Evolutionary conservation across 257 asterid genomes (phyloP), one percentile per base, ranked within the genome.

Genomic region (Craterostigma plantagineum): DNA sequence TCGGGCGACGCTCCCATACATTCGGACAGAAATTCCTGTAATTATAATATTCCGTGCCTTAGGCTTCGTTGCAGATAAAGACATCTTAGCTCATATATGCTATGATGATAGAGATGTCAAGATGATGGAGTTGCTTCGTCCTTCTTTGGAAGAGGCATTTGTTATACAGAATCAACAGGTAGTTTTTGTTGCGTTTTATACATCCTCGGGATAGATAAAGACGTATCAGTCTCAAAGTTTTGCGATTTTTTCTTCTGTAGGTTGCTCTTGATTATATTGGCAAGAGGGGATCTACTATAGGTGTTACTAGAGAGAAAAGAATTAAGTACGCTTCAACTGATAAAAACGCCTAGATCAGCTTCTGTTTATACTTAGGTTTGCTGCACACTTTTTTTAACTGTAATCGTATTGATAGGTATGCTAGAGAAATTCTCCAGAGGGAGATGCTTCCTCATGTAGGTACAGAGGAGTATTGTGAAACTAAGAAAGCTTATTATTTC

Each of bases 391-490:
- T 43, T 16, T 11, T 45, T 36, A 23, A 49, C 46, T 45, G 30
- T 36, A 23, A 23, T 2, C 30, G 6, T 52, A 53, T 55, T 1
- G 61, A 53, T 63, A 87, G 98, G 77, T 82, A 87, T 63, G 98
- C 98, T 17, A 79, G 58, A 46, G 98, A 87, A 56, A 87, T 87
- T 50, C 95, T 87, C 51, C 93, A 87, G 55, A 87, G 74, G 62
- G 95, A 87, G 66, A 82, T 87, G 95, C 98, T 87, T 61, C 98
- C 95, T 56, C 98, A 87, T 59, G 98, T 87, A 59, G 98, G 98
- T 8, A 69, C 79, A 43, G 90, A 81, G 39, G 98, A 87, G 55
- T 70, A 66, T 52, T 87, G 98, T 48, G 95, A 82, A 69, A 87
- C 98, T 10, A 87, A 76, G 72, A 87, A 87, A 59, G 98, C 95